Evolutionary conservation across 2,329 filamentous ascomycete genomes (phyloP).

Genomic region (Acrocalymma vagum): DNA sequence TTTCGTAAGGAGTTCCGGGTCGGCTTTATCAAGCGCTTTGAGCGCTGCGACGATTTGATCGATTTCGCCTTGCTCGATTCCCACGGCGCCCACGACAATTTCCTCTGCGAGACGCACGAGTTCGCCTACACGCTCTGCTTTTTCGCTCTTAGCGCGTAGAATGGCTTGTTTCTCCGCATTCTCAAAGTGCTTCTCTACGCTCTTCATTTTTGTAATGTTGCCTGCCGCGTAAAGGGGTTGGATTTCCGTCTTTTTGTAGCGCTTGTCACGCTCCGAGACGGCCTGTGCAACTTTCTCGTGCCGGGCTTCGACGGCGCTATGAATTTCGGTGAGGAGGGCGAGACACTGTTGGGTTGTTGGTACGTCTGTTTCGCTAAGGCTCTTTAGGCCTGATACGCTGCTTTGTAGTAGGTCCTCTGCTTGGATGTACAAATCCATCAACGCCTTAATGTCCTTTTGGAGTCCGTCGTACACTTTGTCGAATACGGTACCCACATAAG

Average conservation of each 20-base stretch:
- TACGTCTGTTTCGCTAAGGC: conserved; percentile 21
- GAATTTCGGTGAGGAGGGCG: conserved; percentile 51
- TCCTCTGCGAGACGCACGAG: conserved; percentile 62
- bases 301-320: conserved; percentile 58
- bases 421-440: conserved; percentile 57
- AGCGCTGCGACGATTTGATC: conserved; percentile 57
- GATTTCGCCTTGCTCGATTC: conserved; percentile 60
- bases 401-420: conserved; percentile 33
- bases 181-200: conserved; percentile 54
- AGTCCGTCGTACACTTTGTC: conserved; percentile 58
- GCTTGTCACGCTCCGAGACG: conserved; percentile 61
- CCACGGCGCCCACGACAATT: conserved; percentile 58
- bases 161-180: conserved; percentile 60
- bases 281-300: conserved; percentile 60
- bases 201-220: conserved; percentile 60
- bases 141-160: conserved; percentile 58
- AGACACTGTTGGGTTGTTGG: conserved; percentile 32
- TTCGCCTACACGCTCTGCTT: conserved; percentile 58
- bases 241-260: conserved; percentile 63
- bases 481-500: conserved; percentile 60
- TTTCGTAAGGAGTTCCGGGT: conserved; percentile 31
- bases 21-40: conserved; percentile 45
- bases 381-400: conserved; percentile 32
- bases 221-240: conserved; percentile 61
- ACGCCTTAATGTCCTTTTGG: conserved; percentile 58